Evolutionary conservation across 805 yeast genomes (phyloP).

Genomic region (Zygotorulaspora florentina): DNA sequence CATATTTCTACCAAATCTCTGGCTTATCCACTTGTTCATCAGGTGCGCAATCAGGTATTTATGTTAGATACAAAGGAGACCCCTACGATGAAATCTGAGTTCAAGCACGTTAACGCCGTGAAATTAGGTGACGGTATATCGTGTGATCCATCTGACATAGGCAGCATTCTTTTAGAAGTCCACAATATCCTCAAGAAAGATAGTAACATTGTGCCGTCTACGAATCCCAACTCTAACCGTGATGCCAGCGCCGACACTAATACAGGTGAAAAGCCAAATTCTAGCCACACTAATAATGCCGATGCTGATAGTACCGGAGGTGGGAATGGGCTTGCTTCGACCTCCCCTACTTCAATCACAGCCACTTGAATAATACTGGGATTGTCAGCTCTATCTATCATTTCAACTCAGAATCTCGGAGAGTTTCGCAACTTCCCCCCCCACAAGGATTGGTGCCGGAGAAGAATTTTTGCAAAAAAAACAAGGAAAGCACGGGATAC

Average conservation of each 20-base stretch:
- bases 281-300: neutral
- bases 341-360: too few species aligned
- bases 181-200: slow-evolving; percentile 23
- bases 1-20: slow-evolving; percentile 26
- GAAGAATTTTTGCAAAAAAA: too few species aligned
- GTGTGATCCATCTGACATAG: slow-evolving; percentile 31
- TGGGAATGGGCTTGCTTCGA: neutral
- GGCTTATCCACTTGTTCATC: slow-evolving; percentile 30
- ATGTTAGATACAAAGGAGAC: slow-evolving; percentile 23
- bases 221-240: neutral
- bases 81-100: slow-evolving; percentile 1
- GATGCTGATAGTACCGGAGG: neutral
- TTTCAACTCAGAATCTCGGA: neutral
- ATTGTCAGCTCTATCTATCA: neutral
- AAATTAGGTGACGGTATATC: slow-evolving; percentile 30
- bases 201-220: slow-evolving; percentile 8
- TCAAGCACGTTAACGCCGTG: slow-evolving; percentile 18
- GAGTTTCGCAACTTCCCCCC: neutral
- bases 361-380: too few species aligned
- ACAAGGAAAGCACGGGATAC: too few species aligned
- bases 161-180: slow-evolving; percentile 25
- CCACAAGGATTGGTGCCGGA: too few species aligned
- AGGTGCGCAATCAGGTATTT: slow-evolving; percentile 29
- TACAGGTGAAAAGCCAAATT: neutral
- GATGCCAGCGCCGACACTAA: neutral